Evolutionary conservation across 2,329 filamentous ascomycete genomes (phyloP).

Genomic region (Laburnicola sp.): DNA sequence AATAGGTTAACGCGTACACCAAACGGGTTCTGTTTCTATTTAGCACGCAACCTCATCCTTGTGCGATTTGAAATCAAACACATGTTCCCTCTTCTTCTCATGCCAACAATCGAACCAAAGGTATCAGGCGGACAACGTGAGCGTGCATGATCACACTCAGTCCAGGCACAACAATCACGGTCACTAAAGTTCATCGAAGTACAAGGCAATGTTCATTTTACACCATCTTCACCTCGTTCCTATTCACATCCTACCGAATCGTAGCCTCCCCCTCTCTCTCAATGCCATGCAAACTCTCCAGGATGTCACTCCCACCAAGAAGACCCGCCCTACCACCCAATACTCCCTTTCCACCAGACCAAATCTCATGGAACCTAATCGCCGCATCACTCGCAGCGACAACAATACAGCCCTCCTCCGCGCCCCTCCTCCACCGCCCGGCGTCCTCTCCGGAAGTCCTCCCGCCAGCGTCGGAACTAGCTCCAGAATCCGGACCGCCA

Average conservation of each 20-base stretch:
- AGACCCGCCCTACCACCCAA: conserved; percentile 46
- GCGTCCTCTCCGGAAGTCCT: conserved; percentile 54
- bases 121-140: no score
- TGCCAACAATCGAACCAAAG: no score
- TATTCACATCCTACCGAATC: conserved; percentile 40
- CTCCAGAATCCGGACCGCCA: conserved; percentile 55
- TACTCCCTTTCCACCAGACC: conserved; percentile 67
- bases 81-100: no score
- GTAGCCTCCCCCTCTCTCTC: conserved; percentile 62
- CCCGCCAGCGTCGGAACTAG: conserved; percentile 11
- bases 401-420: conserved; percentile 80
- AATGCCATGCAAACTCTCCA: conserved; percentile 80
- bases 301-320: conserved; percentile 80
- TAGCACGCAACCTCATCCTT: no score
- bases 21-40: neutral
- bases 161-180: no score
- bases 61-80: no score
- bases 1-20: neutral
- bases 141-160: no score
- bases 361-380: conserved; percentile 95
- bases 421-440: conserved; percentile 59
- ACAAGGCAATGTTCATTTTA: neutral
- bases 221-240: neutral
- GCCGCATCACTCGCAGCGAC: conserved; percentile 90
- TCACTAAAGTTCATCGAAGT: neutral